Evolutionary conservation across 164 flowering plant species (phyloP).

Genomic region (Berberis thunbergii): DNA sequence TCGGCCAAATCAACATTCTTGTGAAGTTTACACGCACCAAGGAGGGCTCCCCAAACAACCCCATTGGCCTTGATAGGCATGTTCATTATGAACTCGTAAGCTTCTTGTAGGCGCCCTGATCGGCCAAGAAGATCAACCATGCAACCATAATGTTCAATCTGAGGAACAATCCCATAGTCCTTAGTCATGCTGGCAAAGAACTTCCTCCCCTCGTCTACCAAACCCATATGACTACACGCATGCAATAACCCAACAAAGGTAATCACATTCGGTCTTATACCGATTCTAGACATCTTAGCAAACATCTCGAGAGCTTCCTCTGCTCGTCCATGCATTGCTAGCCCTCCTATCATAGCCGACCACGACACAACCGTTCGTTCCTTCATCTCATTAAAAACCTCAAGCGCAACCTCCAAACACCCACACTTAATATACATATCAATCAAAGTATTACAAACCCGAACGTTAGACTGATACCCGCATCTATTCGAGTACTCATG

Average conservation of each 20-base stretch:
- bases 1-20: conserved; percentile 48
- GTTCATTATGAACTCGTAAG: conserved; percentile 39
- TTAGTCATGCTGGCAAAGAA: conserved; percentile 44
- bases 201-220: conserved; percentile 34
- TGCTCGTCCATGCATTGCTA: conserved; percentile 49
- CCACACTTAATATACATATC: conserved; percentile 81
- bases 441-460: conserved; percentile 51
- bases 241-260: conserved; percentile 52
- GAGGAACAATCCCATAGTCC: conserved; percentile 38
- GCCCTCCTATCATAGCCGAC: conserved; percentile 77
- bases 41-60: conserved; percentile 62
- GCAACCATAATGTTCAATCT: conserved; percentile 59
- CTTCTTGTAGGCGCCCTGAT: conserved; percentile 54
- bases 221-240: conserved; percentile 64
- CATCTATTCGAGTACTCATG: conserved; percentile 38
- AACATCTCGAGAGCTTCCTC: conserved; percentile 39
- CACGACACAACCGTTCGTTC: conserved; percentile 63
- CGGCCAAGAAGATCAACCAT: conserved; percentile 65
- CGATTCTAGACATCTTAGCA: conserved; percentile 28
- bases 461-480: conserved; percentile 38
- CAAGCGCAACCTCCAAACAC: conserved; percentile 42
- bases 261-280: conserved; percentile 43
- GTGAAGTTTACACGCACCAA: conserved; percentile 61
- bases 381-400: conserved; percentile 43
- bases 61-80: conserved; percentile 52